These are phyloP conservation scores for Lodderomyces metapsilosis DNA, from an alignment of 1,139 yeast species.

Conservation along the genomic window DNA sequence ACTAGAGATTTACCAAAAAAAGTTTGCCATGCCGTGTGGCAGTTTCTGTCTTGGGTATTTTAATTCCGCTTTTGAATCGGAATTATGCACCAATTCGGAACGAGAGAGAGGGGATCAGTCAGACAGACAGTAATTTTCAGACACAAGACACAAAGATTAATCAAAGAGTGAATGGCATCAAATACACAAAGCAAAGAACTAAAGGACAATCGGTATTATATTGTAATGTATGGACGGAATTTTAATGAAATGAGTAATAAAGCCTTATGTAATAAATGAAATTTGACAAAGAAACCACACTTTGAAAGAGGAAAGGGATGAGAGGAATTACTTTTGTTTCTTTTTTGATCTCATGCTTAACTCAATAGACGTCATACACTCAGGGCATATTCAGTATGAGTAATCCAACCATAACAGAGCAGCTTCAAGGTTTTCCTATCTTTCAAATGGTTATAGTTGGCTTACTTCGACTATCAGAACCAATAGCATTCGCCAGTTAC, in stretches of 20 bases:
- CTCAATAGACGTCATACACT: neutral
- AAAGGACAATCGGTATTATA: neutral
- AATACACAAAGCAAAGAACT: neutral
- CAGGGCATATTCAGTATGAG: constrained; percentile 3
- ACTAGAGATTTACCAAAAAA: no score
- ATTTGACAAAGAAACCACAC: no score
- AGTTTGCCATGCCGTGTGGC: no score
- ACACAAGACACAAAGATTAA: neutral
- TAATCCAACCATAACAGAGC: constrained; percentile 16
- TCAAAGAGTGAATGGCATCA: neutral
- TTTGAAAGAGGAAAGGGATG: neutral
- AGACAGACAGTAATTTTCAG: neutral
- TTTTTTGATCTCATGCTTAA: neutral
- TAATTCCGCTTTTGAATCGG: neutral
- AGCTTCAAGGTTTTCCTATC: constrained; percentile 45
- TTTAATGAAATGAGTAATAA: neutral
- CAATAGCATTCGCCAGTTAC: constrained; percentile 60
- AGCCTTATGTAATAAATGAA: neutral
- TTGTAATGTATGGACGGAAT: neutral
- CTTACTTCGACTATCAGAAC: constrained; percentile 55
- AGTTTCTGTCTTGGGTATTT: no score
- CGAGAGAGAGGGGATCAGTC: no score
- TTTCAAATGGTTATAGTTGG: constrained; percentile 49
- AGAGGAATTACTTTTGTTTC: neutral
- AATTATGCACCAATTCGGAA: neutral